Base-by-base conservation (phyloP, 805 yeast genomes). In the Metschnikowia hibisci region DNA sequence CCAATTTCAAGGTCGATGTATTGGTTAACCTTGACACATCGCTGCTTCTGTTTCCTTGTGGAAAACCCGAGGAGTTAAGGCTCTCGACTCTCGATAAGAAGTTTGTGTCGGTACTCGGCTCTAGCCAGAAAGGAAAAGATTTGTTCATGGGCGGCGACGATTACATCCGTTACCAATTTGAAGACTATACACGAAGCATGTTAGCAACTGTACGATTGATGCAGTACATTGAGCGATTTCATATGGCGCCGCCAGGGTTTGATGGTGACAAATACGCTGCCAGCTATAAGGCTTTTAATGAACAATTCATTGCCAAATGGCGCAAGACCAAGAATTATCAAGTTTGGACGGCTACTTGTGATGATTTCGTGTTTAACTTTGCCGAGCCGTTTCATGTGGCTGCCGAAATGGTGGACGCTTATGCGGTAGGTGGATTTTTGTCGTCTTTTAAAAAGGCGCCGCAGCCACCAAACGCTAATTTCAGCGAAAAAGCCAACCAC, bases 131-230 rank as follows among this genome's bases (percentile, higher is more conserved):
- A 7, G 45, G 52, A n/a, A 51, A 50, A 13, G 66, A 63, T 28
- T 58, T 60, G 18, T 70, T 54, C 48, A 44, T 66, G 9, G 72
- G 75, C 5, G 66, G 63, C 52, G 98, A 93, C 55, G 99, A 93
- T 62, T 87, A 82, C 57, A 82, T 93, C 26, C 67, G 98, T 41
- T 76, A 81, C 64, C 88, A 82, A 55, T 90, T 91, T 62, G 99
- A 93, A 58, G 97, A 90, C 55, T 93, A 93, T 57, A 63, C 90
- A 20, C 75, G 84, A 45, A 87, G 95, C 9, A 61, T 93, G 49
- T 60, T 91, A 18, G 72, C 95, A 0, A 74, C 86, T 20, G 80
- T 78, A 16, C 84, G 95, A 61, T 85, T 82, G 53, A 76, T 76
- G 51, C 79, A 74, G 39, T 87, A 82, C 55, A 52, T 76, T 9